These are phyloP conservation scores for Boletus rex-veris DNA, from an alignment of 768 basidiomycete genomes.

Conservation along the genomic window DNA sequence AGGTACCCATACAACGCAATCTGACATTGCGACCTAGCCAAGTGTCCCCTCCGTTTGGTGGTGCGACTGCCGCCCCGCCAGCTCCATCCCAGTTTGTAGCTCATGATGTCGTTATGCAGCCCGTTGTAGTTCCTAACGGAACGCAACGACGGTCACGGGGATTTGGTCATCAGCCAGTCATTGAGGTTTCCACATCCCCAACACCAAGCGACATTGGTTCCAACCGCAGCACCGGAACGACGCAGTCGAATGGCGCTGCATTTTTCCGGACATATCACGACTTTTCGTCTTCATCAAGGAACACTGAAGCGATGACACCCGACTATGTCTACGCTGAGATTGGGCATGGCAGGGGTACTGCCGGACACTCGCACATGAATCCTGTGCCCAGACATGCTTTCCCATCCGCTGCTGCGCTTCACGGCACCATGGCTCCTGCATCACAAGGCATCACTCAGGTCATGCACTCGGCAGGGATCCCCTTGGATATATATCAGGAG, in stretches of 20 bases:
- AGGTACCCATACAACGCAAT: conserved; percentile 31
- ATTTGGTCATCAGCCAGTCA: conserved; percentile 51
- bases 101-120: conserved; percentile 32
- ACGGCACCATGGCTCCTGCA: conserved; percentile 16
- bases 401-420: conserved; percentile 20
- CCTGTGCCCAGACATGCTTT: conserved; percentile 24
- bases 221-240: conserved; percentile 49
- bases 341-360: conserved; percentile 63
- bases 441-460: conserved; percentile 34
- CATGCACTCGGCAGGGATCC: conserved; percentile 33
- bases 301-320: conserved; percentile 61
- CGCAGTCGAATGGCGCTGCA: conserved; percentile 52
- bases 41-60: conserved; percentile 7
- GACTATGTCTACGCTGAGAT: conserved; percentile 76
- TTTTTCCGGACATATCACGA: conserved; percentile 63
- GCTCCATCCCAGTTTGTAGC: conserved; percentile 3
- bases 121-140: conserved; percentile 35
- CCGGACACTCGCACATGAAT: conserved; percentile 15
- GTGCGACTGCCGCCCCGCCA: background rate
- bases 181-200: conserved; percentile 59
- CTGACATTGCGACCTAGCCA: conserved; percentile 23
- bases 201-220: conserved; percentile 60
- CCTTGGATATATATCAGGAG: conserved; percentile 22
- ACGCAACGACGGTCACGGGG: conserved; percentile 39
- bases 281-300: conserved; percentile 37